Evolutionary conservation across 1,284 basidiomycete species (phyloP).

Genomic region (Papiliotrema laurentii): DNA sequence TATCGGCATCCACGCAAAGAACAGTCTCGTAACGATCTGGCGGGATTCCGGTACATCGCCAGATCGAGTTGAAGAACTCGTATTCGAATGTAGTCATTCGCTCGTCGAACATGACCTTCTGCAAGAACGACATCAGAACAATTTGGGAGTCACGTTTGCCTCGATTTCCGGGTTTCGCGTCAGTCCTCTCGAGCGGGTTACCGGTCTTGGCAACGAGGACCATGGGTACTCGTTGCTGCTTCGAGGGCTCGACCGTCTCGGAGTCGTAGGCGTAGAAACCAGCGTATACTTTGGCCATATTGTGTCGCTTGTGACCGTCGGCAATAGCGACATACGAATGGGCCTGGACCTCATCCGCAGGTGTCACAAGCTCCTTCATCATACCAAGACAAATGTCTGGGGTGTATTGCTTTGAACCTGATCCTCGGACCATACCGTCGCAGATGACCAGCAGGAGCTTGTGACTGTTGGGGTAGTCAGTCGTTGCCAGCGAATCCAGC

Average conservation of each 20-base stretch:
- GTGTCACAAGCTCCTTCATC: slow-evolving; percentile 95
- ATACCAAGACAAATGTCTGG: slow-evolving; percentile 92
- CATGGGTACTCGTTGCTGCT: slow-evolving; percentile 95
- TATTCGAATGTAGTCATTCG: slow-evolving; percentile 99
- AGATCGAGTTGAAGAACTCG: slow-evolving; percentile 97
- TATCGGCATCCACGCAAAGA: slow-evolving; percentile 97
- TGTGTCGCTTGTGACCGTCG: slow-evolving; percentile 97
- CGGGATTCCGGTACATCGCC: slow-evolving; percentile 89
- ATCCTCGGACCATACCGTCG: slow-evolving; percentile 97
- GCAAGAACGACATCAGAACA: slow-evolving; percentile 94
- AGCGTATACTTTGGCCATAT: slow-evolving; percentile 98
- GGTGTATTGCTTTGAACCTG: slow-evolving; percentile 77
- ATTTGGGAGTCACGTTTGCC: slow-evolving; percentile 99
- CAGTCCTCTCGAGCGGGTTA: slow-evolving; percentile 81
- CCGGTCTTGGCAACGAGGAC: slow-evolving; percentile 91
- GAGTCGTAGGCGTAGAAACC: slow-evolving; percentile 97
- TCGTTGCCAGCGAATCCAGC: slow-evolving; percentile 93
- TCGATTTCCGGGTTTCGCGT: slow-evolving; percentile 94
- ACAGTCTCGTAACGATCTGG: slow-evolving; percentile 95
- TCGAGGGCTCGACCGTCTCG: slow-evolving; percentile 81
- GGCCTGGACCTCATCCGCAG: slow-evolving; percentile 79
- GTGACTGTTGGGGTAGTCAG: slow-evolving; percentile 97
- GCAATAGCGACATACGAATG: slow-evolving; percentile 98
- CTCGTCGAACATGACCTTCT: slow-evolving; percentile 99
- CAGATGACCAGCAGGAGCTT: slow-evolving; percentile 94